Evolutionary conservation across 441 rosid species (phyloP), one percentile per base, ranked within the genome.

Genomic region (Adansonia madagascariensis): DNA sequence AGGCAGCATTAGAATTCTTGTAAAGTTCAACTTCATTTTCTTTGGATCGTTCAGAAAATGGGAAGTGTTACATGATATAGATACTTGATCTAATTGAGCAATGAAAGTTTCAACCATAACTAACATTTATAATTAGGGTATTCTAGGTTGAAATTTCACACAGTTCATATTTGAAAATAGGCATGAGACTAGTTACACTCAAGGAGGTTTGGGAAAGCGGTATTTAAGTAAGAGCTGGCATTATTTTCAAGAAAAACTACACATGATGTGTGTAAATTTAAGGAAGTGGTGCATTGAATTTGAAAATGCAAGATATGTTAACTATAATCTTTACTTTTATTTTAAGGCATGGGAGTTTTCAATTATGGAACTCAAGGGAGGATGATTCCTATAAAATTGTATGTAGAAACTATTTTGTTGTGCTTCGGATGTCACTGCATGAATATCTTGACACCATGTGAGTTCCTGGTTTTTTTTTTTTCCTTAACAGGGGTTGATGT

Each of bases 51-150:
- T 65, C 20, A 41, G 17, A 47, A 12, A 70, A 70, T 31, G 60
- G 41, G 74, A 71, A 71, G 60, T 50, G 15, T 52, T 24, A 46
- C 2, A 1, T 46, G 56, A 8, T 44, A 17, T 46, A 46, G 55
- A 24, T 11, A 68, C 9, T 4, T 68, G 27, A 44, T 68, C 8
- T 3, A 35, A 35, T 2, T 62, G 17, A 12, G 44, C 67, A 62
- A 18, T 46, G 10, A 66, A 46, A 52, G 75, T 57, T 73, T 73
- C 39, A 57, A 46, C 53, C 9, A 11, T 47, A 47, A 47, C 39
- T 20, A 46, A 68, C 56, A 68, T 68, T 65, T 41, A 3, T 8
- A 41, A 7, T n/a, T 17, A 65, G 22, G 14, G 12, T 41, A 65
- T 8, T 12, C 24, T 3, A 39, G 24, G 24, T 41, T 65, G 50